Base-by-base conservation (phyloP, 768 basidiomycete species). In the Suillus alpinus region DNA sequence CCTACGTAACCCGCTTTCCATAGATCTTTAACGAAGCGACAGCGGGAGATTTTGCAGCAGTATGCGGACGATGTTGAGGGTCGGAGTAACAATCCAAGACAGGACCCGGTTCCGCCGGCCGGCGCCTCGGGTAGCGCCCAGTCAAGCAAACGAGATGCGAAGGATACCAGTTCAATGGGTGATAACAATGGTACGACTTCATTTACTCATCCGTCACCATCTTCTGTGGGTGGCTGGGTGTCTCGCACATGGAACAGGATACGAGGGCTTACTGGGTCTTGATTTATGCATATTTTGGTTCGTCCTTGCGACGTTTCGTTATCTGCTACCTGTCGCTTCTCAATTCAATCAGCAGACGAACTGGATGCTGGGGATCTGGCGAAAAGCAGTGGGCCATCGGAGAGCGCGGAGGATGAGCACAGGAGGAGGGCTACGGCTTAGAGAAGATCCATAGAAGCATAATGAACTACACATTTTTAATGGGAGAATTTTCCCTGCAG, bases 41-140 rank as follows among this genome's bases (percentile, higher is more conserved):
- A 99, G 78, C 87, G 90, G 62, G 86, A 91, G 70, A 87, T 98
- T 62, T 73, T 98, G 44, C 86, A 98, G 75, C 85, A 86, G 63
- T 98, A 90, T 68, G 96, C 93, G 20, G 91, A 95, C 70, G 95
- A 98, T 67, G 82, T 92, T n/a, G 95, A 97, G 75, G 93, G 91
- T 60, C 81, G 80, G 60, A 66, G 68, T 55, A 59, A 68, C 26
- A 62, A 67, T 46, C 58, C 65, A 60, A 71, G 61, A 61, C 47
- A 66, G 43, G 64, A 64, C 40, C 37, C 53, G 39, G 59, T 61
- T 64, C 64, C 68, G 43, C 62, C 63, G 7, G 44, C 59, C 46
- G 57, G 68, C 23, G 57, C 59, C 63, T 63, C 69, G 57, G 61
- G 64, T 64, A 59, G 61, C 58, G 65, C 51, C 56, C 66, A n/a